Percentiles rank a stretch among this genome's conserved stretches.
phyloP scores from a whole-genome alignment of 1,139 yeast genomes.

The Yamadazyma friedrichii region DNA sequence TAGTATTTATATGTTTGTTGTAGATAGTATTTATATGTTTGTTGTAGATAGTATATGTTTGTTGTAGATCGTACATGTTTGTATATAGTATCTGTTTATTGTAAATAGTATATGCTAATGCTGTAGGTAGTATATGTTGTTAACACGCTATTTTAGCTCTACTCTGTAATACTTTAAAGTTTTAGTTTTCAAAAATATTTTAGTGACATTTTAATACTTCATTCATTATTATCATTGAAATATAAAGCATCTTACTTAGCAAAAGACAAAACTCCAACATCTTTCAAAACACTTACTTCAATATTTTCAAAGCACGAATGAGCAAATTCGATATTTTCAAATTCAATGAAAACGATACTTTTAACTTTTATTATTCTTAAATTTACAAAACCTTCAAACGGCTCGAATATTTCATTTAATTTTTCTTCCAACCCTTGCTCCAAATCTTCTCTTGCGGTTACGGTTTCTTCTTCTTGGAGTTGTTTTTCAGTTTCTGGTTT shows the following conservation, averaged over 20 bases:
- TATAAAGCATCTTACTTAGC: constrained; percentile 8
- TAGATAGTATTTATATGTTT: neutral
- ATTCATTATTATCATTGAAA: too few relatives aligned
- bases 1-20: neutral
- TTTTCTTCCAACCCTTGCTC: constrained; percentile 6
- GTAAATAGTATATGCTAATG: neutral
- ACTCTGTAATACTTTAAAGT: too few relatives aligned
- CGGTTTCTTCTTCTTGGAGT: constrained; percentile 11
- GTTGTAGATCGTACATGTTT: too few relatives aligned
- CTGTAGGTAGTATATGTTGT: too few relatives aligned
- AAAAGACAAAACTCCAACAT: constrained; percentile 6
- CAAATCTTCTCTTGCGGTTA: neutral
- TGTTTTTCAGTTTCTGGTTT: constrained; percentile 19
- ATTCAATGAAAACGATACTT: constrained; percentile 80
- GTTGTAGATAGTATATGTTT: neutral
- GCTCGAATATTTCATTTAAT: constrained; percentile 41
- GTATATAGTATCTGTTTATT: neutral
- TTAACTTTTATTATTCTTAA: constrained; percentile 66
- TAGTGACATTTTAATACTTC: too few relatives aligned
- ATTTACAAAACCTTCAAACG: constrained; percentile 59
- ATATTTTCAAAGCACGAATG: constrained; percentile 20
- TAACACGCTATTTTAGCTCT: too few relatives aligned
- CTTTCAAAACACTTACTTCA: constrained; percentile 4
- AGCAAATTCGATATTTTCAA: constrained; percentile 45
- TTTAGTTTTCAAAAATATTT: too few relatives aligned